Conservation (phyloP, 495 filamentous ascomycete species). For the Pseudoneurospora amorphoporcata region DNA sequence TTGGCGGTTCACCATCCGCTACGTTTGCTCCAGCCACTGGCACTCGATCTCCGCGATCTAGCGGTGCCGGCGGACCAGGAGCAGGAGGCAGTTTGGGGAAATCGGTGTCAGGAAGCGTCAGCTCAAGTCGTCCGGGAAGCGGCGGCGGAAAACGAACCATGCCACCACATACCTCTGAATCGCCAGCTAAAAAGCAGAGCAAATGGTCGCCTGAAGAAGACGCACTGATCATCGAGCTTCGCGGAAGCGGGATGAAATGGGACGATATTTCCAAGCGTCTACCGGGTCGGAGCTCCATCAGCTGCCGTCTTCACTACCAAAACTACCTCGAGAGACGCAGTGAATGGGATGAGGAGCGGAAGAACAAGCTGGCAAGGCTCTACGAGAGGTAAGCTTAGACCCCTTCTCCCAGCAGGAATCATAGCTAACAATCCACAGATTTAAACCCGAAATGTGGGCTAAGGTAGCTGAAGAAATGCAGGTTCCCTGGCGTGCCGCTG, state of each 20-base stretch:
- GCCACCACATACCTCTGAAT: conserved; percentile 50
- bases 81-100: conserved; percentile 4
- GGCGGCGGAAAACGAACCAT: conserved; percentile 33
- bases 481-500: conserved; percentile 91
- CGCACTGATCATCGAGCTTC: conserved; percentile 75
- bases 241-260: conserved; percentile 91
- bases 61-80: conserved; percentile 1
- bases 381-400: conserved; percentile 73
- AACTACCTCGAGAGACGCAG: conserved; percentile 87
- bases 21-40: conserved; percentile 15
- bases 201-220: conserved; percentile 95
- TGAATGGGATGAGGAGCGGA: conserved; percentile 95
- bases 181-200: conserved; percentile 85
- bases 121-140: conserved; percentile 8
- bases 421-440: conserved; percentile 44
- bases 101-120: background rate
- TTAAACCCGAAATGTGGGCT: conserved; percentile 96
- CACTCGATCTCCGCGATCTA: conserved; percentile 11
- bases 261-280: conserved; percentile 89
- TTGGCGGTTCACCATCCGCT: conserved; percentile 8
- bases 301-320: conserved; percentile 90
- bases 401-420: background rate
- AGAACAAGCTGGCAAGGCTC: conserved; percentile 86
- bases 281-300: conserved; percentile 83
- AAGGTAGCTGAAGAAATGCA: conserved; percentile 88